Base-by-base conservation (phyloP, 2,329 filamentous ascomycete species). In the Didymella arachidicola region DNA sequence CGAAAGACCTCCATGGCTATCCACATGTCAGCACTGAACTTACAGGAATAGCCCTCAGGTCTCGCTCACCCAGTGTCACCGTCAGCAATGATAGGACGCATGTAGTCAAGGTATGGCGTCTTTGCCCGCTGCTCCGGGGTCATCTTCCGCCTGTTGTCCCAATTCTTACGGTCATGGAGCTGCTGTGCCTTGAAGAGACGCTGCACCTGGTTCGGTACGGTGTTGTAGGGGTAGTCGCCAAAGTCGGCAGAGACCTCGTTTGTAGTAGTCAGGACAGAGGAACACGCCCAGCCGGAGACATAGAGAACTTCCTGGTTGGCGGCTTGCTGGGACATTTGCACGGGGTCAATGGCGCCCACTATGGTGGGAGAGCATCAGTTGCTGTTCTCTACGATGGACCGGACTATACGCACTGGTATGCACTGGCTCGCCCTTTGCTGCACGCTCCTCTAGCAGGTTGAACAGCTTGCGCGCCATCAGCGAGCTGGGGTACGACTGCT, bases 301-400 rank as follows among this genome's bases (percentile, higher is more conserved):
- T 99, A 99, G 44, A 99, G 85, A 18, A 97, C 91, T 77, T 99
- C 94, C 76, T 98, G 95, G 79, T 98, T 91, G 6, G 91, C 87
- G 16, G 95, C 95, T 81, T 98, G 95, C 78, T 99, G 95, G 47
- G 95, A 97, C 95, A 99, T 98, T 80, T 99, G 95, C 11, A 98
- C 88, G n/a, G 95, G 95, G 74, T 99, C 95, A 79, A 99, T 96
- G 60, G 93, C 95, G 68, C 95, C 95, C 90, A 99, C 91, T 94
- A 62, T 29, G 56, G 32, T 53, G 34, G 18, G 25, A 38, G 56
- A 22, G 38, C 7, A 74, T 75, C 71, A 75, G 76, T 64, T 48
- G 64, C 62, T 70, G 50, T 56, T 61, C 66, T 36, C 32, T 36
- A n/a, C 7, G 65, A 60, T 64, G 57, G 70, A 67, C 53, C 43